Conservation (phyloP, 352 stramenopile genomes). For the Phytophthora crassamura region DNA sequence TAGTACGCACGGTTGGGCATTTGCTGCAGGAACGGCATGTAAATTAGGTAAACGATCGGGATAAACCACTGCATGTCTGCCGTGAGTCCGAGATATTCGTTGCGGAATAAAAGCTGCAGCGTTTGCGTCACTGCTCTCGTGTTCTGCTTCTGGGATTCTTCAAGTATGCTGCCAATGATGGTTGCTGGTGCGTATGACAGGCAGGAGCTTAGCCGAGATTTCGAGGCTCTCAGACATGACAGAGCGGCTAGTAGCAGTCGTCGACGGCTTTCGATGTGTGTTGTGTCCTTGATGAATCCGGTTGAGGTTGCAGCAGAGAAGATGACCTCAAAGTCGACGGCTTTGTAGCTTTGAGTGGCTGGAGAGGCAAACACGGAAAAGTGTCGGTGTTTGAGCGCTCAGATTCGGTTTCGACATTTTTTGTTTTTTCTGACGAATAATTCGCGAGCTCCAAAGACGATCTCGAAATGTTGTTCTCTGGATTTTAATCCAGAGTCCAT, state of each 20-base stretch:
- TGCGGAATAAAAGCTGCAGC: slow-evolving; percentile 48
- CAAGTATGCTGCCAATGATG: slow-evolving; percentile 13
- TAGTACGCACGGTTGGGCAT: slow-evolving; percentile 41
- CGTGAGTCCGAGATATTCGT: slow-evolving; percentile 44
- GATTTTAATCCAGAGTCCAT: no score
- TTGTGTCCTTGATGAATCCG: no score
- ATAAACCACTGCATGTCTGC: slow-evolving; percentile 45
- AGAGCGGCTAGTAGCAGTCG: no score
- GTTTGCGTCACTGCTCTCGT: slow-evolving; percentile 38
- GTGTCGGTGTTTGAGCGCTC: background rate
- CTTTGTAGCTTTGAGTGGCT: background rate
- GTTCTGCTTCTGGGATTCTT: slow-evolving; percentile 37
- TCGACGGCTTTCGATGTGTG: no score
- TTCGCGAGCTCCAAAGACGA: background rate
- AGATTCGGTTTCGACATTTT: background rate
- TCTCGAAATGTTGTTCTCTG: no score
- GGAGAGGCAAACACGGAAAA: background rate
- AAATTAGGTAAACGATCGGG: slow-evolving; percentile 40
- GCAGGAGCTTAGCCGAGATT: no score
- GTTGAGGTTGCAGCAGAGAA: no score
- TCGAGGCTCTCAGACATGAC: no score
- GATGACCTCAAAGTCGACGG: background rate
- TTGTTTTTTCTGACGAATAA: background rate
- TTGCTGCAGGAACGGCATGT: slow-evolving; percentile 30
- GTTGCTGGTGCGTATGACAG: background rate